Evolutionary conservation across 1,139 yeast species (phyloP).

Genomic region (Nadsonia commutata): DNA sequence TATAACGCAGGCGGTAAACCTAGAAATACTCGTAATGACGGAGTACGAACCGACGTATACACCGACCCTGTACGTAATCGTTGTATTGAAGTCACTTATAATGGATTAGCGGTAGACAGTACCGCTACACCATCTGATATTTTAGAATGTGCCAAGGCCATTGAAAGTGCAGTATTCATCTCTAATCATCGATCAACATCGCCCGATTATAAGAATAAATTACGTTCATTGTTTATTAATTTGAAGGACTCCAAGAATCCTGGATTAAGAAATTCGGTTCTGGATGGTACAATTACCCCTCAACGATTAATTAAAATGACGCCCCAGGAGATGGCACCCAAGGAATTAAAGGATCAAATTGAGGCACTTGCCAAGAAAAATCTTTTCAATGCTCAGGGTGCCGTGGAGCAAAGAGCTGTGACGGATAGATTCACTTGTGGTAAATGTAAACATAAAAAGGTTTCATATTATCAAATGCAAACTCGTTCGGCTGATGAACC

Average conservation of each 20-base stretch:
- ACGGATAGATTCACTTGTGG: constrained; percentile 97
- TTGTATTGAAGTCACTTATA: constrained; percentile 69
- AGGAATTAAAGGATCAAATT: constrained; percentile 69
- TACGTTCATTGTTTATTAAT: constrained; percentile 72
- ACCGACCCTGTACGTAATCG: constrained; percentile 72
- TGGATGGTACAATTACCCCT: constrained; percentile 50
- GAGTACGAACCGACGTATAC: constrained; percentile 53
- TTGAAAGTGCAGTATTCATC: constrained; percentile 58
- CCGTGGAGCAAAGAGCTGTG: constrained; percentile 90
- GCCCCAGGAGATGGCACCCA: constrained; percentile 89
- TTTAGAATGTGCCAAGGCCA: constrained; percentile 48
- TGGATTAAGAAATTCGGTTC: constrained; percentile 55
- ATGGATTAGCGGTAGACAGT: constrained; percentile 77
- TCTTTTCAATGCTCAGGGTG: constrained; percentile 93
- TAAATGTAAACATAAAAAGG: constrained; percentile 92
- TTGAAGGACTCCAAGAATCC: constrained; percentile 83
- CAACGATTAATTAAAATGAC: constrained; percentile 59
- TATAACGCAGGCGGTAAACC: constrained; percentile 26
- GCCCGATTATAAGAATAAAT: constrained; percentile 56
- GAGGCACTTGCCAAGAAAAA: constrained; percentile 79
- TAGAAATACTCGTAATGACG: constrained; percentile 70
- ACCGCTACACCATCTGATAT: constrained; percentile 43
- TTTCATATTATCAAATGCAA: constrained; percentile 93
- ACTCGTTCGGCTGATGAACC: constrained; percentile 99
- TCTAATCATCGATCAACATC: constrained; percentile 2